phyloP scores from a whole-genome alignment of 2,329 filamentous ascomycete species.

The Clonostachys solani region DNA sequence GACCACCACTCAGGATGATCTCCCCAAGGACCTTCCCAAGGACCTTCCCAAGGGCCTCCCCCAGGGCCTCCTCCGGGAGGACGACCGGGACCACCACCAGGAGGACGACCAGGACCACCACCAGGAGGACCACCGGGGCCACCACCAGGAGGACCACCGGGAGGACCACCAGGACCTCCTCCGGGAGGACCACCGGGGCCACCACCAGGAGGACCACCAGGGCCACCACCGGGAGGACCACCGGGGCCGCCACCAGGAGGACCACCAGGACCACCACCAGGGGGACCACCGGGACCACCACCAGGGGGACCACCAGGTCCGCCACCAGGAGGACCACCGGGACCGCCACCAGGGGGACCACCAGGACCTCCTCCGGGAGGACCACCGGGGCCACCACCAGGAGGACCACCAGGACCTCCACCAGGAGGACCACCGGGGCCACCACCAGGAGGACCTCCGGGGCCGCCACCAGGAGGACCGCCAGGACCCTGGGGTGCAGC shows the following conservation, averaged over 20 bases:
- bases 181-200: not conserved
- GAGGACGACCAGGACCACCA: not conserved
- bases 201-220: not conserved
- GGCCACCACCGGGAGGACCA: not conserved
- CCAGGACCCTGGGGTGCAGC: conserved; percentile 15
- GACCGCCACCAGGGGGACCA: not conserved
- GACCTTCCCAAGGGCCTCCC: not conserved
- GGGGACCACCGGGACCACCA: not conserved
- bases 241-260: not conserved
- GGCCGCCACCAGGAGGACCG: not conserved
- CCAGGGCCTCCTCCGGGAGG: not conserved
- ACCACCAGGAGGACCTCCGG: not conserved
- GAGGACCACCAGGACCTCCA: not conserved
- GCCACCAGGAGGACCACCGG: not conserved
- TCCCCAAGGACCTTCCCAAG: not conserved
- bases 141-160: not conserved
- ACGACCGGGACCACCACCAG: not conserved
- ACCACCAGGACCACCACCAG: not conserved
- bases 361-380: not conserved
- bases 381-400: not conserved
- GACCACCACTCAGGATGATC: too few relatives aligned
- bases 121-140: not conserved
- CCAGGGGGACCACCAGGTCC: not conserved
- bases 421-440: not conserved
- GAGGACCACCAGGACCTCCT: not conserved